A percentile compares a stretch with the other conserved stretches of the same genome.
Evolutionary conservation across 176 grass and related monocot species (phyloP).

Genomic region (Puccinellia tenuiflora): DNA sequence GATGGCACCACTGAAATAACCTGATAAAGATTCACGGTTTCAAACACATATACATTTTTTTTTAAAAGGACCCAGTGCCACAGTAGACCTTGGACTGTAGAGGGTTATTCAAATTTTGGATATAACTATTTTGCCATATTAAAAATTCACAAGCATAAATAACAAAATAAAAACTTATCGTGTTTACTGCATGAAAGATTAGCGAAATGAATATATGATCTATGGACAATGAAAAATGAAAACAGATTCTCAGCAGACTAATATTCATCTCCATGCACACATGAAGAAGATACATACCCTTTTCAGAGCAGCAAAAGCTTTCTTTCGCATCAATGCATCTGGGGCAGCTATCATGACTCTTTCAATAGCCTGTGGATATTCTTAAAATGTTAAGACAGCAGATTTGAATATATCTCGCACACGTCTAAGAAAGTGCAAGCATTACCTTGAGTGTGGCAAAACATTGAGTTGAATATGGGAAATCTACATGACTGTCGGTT

Average conservation of each 20-base stretch:
- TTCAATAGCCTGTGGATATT: slow-evolving; percentile 63
- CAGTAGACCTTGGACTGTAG: neutral
- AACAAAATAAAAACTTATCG: neutral
- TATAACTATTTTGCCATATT: slow-evolving; percentile 13
- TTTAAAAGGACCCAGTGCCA: neutral
- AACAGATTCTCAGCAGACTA: neutral
- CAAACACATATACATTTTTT: slow-evolving; percentile 2
- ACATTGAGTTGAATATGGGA: slow-evolving; percentile 36
- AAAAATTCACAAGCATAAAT: neutral
- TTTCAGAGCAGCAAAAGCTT: slow-evolving; percentile 68
- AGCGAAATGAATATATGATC: slow-evolving; percentile 7
- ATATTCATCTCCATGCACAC: neutral
- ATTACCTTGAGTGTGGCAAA: slow-evolving; percentile 70
- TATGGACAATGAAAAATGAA: neutral
- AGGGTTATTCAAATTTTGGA: neutral
- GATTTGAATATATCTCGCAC: neutral
- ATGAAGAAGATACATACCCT: slow-evolving; percentile 31
- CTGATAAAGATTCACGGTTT: slow-evolving; percentile 36
- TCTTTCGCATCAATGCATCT: slow-evolving; percentile 57
- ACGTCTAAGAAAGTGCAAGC: neutral
- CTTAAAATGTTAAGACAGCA: slow-evolving; percentile 21
- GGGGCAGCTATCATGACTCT: slow-evolving; percentile 67
- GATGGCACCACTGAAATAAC: slow-evolving; percentile 68
- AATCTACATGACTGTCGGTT: slow-evolving; percentile 38
- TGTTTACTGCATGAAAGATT: neutral